Conservation (phyloP, 129 eudicot species). For the Helianthus tuberosus region DNA sequence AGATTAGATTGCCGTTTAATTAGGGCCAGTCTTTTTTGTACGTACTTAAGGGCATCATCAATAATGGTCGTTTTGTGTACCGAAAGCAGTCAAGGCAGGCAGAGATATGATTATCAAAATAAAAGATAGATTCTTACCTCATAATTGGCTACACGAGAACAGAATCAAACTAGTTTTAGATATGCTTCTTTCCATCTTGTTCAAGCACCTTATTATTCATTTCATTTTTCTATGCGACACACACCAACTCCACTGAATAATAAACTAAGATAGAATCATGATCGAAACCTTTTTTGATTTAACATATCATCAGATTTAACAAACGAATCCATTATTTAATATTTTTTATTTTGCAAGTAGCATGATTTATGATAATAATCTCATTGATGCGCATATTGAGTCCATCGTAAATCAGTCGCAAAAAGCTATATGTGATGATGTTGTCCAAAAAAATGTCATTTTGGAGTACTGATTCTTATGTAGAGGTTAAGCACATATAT, state of each 20-base stretch:
- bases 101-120: slow-evolving; percentile 15
- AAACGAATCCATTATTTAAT: neutral
- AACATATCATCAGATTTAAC: neutral
- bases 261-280: neutral
- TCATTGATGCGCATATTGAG: neutral
- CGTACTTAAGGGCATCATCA: slow-evolving; percentile 6
- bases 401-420: neutral
- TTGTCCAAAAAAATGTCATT: neutral
- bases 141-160: slow-evolving; percentile 44
- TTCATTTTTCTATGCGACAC: slow-evolving; percentile 15
- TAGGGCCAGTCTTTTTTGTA: slow-evolving; percentile 19
- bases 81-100: slow-evolving; percentile 40
- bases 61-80: slow-evolving; percentile 5
- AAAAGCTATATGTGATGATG: neutral
- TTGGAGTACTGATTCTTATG: neutral
- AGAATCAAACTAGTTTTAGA: slow-evolving; percentile 23
- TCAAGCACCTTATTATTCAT: slow-evolving; percentile 36
- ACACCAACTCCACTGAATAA: slow-evolving; percentile 27
- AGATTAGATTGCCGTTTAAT: slow-evolving; percentile 16
- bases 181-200: slow-evolving; percentile 21
- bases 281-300: neutral
- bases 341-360: neutral
- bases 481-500: neutral
- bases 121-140: slow-evolving; percentile 35
- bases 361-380: neutral